Evolutionary conservation across 1,284 basidiomycete species (phyloP).

Genomic region (Quambalaria eucalypti): DNA sequence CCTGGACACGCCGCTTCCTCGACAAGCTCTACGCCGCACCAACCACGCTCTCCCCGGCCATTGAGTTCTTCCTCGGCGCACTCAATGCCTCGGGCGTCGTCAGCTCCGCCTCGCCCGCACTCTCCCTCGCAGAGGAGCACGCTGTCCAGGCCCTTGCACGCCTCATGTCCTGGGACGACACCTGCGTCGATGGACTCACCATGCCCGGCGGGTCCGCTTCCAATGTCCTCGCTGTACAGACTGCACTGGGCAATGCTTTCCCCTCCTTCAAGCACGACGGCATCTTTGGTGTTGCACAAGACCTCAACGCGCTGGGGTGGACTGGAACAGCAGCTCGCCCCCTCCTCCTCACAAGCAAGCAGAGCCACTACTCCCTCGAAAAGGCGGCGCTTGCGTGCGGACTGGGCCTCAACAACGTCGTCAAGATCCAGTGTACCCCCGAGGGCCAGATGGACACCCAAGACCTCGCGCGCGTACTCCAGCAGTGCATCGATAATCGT

Average conservation of each 20-base stretch:
- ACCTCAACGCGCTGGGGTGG: conserved; percentile 10
- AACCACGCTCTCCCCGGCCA: conserved; percentile 46
- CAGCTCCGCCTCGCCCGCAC: conserved; percentile 48
- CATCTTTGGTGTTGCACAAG: conserved; percentile 26
- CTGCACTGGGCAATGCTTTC: conserved; percentile 46
- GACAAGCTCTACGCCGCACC: conserved; percentile 49
- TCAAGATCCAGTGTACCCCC: conserved; percentile 41
- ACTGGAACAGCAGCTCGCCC: conserved; percentile 21
- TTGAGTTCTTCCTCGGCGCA: conserved; percentile 46
- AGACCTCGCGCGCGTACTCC: conserved; percentile 19
- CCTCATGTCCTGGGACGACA: conserved; percentile 21
- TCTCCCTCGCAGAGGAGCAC: conserved; percentile 43
- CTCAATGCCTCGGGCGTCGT: conserved; percentile 50
- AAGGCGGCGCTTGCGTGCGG: conserved; percentile 49
- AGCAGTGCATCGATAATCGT: background rate
- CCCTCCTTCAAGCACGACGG: conserved; percentile 44
- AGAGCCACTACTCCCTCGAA: conserved; percentile 48
- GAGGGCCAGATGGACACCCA: conserved; percentile 29
- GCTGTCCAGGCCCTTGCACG: conserved; percentile 29
- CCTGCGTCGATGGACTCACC: conserved; percentile 31
- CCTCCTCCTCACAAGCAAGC: conserved; percentile 46
- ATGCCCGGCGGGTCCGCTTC: conserved; percentile 49
- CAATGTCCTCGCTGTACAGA: conserved; percentile 48
- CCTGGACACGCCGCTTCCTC: conserved; percentile 39
- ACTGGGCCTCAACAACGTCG: conserved; percentile 44